Evolutionary conservation across 2,329 filamentous ascomycete species (phyloP), one percentile per base, ranked within the genome.

Genomic region (Fusarium floridanum): DNA sequence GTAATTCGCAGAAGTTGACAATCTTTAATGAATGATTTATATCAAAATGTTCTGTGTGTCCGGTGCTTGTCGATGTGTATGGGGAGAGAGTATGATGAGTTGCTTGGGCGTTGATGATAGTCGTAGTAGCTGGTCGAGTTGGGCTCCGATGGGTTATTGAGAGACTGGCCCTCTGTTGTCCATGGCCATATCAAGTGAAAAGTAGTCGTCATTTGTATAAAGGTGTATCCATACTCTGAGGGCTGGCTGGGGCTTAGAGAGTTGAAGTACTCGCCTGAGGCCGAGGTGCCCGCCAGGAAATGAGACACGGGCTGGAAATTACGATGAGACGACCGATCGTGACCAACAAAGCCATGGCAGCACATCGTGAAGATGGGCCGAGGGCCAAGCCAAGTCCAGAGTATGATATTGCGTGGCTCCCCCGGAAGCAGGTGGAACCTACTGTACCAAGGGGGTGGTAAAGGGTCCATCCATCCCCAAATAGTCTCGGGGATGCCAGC

Each of bases 251-350:
- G 48, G 48, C 5, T n/a, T n/a, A 11, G 27, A 53, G 48, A 61
- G 48, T 45, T 55, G 29, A 63, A 59, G 34, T 57, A 56, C 57
- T 17, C 27, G 48, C 24, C 24, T 53, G 27, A 11, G 24, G 32
- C 41, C 53, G 20, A 34, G 43, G 63, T 57, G 32, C 61, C 45
- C 16, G 16, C 45, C 34, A 36, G 65, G 41, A 71, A 68, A 65
- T 70, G 68, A 72, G 67, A 64, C 53, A 65, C 68, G 64, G 61
- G 56, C 56, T 72, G 64, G 71, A 76, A 73, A 75, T 73, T 69
- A 66, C 41, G 60, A 69, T 66, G 65, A 75, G 73, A 76, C 69
- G 50, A 66, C 43, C 50, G 37, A 61, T 43, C 32, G 55, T 39
- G 61, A 48, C 61, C 60, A 63, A 41, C 53, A 34, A 60, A 70